phyloP scores from a whole-genome alignment of 768 basidiomycete genomes.

The Tylopilus rubrobrunneus region DNA sequence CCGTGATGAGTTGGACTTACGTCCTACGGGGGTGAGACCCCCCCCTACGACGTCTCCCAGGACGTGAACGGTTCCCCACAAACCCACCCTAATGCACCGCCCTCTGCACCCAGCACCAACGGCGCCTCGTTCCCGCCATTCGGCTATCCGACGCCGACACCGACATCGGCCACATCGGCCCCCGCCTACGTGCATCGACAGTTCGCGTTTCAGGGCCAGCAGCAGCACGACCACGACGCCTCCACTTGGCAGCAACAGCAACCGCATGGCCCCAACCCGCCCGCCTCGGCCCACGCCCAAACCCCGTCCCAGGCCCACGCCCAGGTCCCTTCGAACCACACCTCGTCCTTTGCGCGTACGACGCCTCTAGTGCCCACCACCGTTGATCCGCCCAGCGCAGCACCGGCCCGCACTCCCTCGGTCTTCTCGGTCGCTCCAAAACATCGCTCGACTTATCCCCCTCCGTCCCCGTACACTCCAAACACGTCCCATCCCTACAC shows the following conservation, averaged over 20 bases:
- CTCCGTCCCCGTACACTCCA: constrained; percentile 20
- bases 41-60: constrained; percentile 22
- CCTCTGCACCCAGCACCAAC: constrained; percentile 9
- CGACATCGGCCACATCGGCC: constrained; percentile 19
- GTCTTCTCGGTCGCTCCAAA: constrained; percentile 19
- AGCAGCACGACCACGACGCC: constrained; percentile 18
- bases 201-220: constrained; percentile 20
- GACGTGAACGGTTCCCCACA: constrained; percentile 7
- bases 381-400: constrained; percentile 17
- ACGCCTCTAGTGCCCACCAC: constrained; percentile 29
- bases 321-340: constrained; percentile 9
- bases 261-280: constrained; percentile 6
- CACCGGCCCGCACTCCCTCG: constrained; percentile 5
- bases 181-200: constrained; percentile 21
- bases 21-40: too few relatives aligned
- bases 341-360: constrained; percentile 23
- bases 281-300: constrained; percentile 14
- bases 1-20: too few relatives aligned
- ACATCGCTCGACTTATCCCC: constrained; percentile 19
- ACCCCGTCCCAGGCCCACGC: constrained; percentile 19
- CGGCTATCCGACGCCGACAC: constrained; percentile 22
- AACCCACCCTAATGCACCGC: background rate
- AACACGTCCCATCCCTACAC: constrained; percentile 14
- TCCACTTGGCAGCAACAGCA: constrained; percentile 26
- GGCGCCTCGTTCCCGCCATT: constrained; percentile 17